A percentile compares a stretch with the other conserved stretches of the same genome.
Conservation (phyloP, 108 stramenopile species). For the Fistulifera pelliculosa region DNA sequence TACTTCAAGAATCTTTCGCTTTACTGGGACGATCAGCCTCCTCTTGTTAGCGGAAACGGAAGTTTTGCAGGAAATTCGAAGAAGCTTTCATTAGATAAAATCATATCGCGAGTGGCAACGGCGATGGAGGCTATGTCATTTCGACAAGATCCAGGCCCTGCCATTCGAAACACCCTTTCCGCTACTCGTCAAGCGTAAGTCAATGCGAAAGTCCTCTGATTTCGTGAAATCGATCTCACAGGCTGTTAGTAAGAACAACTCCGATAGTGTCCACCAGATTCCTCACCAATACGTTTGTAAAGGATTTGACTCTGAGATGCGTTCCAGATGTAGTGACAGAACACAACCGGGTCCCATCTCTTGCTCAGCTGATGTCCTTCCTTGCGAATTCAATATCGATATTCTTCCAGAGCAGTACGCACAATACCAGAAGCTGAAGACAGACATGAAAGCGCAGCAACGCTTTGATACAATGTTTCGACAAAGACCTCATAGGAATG, state of each 20-base stretch:
- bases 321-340: conserved; percentile 28
- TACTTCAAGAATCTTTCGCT: conserved; percentile 42
- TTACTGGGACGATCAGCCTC: conserved; percentile 75
- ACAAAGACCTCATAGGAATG: conserved; percentile 41
- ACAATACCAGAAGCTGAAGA: conserved; percentile 54
- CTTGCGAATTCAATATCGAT: conserved; percentile 33
- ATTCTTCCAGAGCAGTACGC: conserved; percentile 55
- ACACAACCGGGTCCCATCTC: conserved; percentile 40
- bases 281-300: conserved; percentile 34
- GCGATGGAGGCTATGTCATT: conserved; percentile 47
- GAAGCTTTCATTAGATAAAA: conserved; percentile 35
- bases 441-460: conserved; percentile 63
- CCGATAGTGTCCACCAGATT: too few species aligned
- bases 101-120: conserved; percentile 38
- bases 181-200: conserved; percentile 3
- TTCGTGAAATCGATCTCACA: not conserved
- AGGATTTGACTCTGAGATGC: conserved; percentile 17
- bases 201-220: not conserved
- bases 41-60: conserved; percentile 61
- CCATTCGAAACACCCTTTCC: conserved; percentile 26
- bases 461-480: conserved; percentile 78
- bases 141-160: conserved; percentile 44
- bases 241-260: too few species aligned
- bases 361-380: conserved; percentile 50
- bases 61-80: conserved; percentile 26